Conservation (phyloP, 768 basidiomycete species). For the Nidularia pulvinata region DNA sequence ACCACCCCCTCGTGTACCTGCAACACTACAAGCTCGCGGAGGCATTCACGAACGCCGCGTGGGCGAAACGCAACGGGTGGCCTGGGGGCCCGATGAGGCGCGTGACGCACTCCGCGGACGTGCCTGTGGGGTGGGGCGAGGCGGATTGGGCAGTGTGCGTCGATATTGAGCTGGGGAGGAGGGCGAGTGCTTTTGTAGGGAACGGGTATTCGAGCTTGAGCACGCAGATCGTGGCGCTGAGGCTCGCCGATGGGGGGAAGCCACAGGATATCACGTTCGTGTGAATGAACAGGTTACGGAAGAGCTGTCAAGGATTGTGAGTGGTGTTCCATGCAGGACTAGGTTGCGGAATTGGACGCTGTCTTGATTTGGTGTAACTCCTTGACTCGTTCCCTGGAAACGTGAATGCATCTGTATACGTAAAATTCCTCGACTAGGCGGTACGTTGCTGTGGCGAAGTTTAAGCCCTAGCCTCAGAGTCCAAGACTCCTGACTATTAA, state of each 20-base stretch:
- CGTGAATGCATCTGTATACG: no score
- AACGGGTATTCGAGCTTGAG: slow-evolving; percentile 49
- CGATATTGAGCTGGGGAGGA: slow-evolving; percentile 43
- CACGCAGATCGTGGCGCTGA: slow-evolving; percentile 39
- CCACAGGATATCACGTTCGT: slow-evolving; percentile 33
- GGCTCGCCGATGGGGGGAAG: slow-evolving; percentile 33
- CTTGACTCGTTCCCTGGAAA: no score
- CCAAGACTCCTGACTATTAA: no score
- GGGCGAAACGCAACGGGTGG: slow-evolving; percentile 33
- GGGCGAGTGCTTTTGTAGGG: slow-evolving; percentile 42
- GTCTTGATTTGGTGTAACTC: no score
- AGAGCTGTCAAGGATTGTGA: no score
- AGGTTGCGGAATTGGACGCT: no score
- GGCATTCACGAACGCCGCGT: slow-evolving; percentile 29
- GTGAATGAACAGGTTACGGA: slow-evolving; percentile 4
- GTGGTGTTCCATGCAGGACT: no score
- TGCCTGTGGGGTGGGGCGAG: slow-evolving; percentile 34
- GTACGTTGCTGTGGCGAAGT: no score
- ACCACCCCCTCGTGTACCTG: slow-evolving; percentile 40
- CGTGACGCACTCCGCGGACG: slow-evolving; percentile 38
- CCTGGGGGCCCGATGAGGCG: slow-evolving; percentile 35
- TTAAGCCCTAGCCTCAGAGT: no score
- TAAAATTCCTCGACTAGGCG: no score
- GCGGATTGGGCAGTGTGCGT: slow-evolving; percentile 40
- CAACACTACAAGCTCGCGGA: slow-evolving; percentile 37